Conservation (phyloP, 2,329 filamentous ascomycete species). For the Claviceps lovelessii region DNA sequence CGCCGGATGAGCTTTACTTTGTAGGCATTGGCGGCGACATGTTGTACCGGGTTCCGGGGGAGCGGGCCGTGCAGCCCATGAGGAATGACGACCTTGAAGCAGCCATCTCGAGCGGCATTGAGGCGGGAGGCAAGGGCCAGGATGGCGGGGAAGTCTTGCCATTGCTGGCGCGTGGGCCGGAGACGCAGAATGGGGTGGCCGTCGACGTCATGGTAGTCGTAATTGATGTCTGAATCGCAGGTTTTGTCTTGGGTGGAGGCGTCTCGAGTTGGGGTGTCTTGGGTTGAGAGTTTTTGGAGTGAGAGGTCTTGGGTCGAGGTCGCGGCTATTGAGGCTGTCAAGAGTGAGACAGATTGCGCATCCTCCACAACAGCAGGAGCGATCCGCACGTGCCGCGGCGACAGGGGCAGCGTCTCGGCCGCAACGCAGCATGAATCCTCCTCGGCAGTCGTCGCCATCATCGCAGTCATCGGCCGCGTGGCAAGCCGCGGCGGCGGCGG, state of each 20-base stretch:
- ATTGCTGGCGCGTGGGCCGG: constrained; percentile 21
- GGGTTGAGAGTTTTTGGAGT: no score
- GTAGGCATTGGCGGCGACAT: constrained; percentile 22
- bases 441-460: no score
- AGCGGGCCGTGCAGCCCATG: constrained; percentile 17
- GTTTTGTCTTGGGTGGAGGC: no score
- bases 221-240: constrained; percentile 9
- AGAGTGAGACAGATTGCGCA: no score
- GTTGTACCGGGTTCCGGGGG: constrained; percentile 17
- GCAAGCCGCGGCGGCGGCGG: no score
- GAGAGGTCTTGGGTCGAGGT: no score
- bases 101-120: constrained; percentile 20
- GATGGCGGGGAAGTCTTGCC: constrained; percentile 22
- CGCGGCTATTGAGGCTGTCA: no score
- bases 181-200: constrained; percentile 20
- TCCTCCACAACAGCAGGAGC: no score
- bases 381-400: no score
- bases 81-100: constrained; percentile 25
- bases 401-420: no score
- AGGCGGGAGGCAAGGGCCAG: constrained; percentile 19
- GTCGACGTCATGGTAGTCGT: constrained; percentile 18
- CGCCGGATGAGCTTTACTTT: constrained; percentile 20
- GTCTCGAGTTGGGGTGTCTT: neutral
- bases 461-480: no score
- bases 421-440: no score